These are phyloP conservation scores for Rhizoctonia solani DNA, from an alignment of 1,284 basidiomycete genomes.

Conservation along the genomic window DNA sequence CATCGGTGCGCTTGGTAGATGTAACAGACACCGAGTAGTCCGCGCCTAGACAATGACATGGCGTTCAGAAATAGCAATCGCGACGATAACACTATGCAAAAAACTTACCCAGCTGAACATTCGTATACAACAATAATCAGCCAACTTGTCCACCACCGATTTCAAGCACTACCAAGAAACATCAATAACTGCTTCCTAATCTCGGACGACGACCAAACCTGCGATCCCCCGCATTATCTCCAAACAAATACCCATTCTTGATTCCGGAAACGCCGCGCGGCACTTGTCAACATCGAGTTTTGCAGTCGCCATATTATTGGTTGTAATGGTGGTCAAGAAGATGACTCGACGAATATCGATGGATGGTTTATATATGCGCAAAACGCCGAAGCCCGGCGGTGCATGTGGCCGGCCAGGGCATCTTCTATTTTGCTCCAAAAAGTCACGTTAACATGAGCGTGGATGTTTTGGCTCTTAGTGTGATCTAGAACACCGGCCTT, in stretches of 20 bases:
- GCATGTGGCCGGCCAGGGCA: no score
- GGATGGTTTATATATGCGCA: no score
- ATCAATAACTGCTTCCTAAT: neutral
- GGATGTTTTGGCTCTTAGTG: no score
- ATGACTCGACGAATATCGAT: no score
- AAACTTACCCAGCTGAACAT: slow-evolving; percentile 64
- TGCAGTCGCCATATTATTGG: neutral
- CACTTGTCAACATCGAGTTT: slow-evolving; percentile 54
- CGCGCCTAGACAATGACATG: slow-evolving; percentile 46
- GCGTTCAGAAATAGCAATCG: neutral
- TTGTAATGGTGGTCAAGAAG: neutral
- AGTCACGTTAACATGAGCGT: no score
- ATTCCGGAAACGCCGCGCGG: slow-evolving; percentile 68
- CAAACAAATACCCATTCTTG: slow-evolving; percentile 64
- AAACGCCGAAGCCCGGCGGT: no score
- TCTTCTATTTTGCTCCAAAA: no score
- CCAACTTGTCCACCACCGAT: slow-evolving; percentile 59
- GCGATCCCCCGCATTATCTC: slow-evolving; percentile 79
- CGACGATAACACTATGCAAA: slow-evolving; percentile 4
- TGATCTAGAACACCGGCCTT: no score
- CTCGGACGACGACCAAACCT: slow-evolving; percentile 44
- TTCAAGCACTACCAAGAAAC: slow-evolving; percentile 45
- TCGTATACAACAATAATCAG: slow-evolving; percentile 70
- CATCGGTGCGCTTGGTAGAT: slow-evolving; percentile 58
- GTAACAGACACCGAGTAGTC: slow-evolving; percentile 62